Evolutionary conservation across 352 stramenopile genomes (phyloP), one percentile per base, ranked within the genome.

Genomic region (Saprolegnia parasitica): DNA sequence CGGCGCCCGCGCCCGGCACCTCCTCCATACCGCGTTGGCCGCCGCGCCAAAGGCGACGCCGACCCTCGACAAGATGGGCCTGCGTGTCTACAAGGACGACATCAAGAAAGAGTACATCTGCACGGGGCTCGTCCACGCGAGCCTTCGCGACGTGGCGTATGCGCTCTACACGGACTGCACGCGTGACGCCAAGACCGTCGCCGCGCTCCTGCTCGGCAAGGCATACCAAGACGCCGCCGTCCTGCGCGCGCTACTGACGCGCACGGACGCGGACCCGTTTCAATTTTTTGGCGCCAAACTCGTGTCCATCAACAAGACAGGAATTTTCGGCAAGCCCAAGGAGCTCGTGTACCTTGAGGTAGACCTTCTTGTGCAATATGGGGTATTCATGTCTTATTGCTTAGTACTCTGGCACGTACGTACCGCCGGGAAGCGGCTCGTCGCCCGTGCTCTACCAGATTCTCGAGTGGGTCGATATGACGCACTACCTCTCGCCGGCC

Each of bases 401-500:
- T 8, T 61, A 35, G 56, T 64, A 50, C 56, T 64, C 18, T 60
- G 29, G 23, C 21, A 67, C 40, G 26, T 61, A 29, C 42, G 45
- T 26, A 1, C 42, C 13, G 3, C n/a, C n/a, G 54, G 50, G 11
- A 62, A 29, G 5, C 29, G 20, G 0, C 46, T 37, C 39, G 46
- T 42, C 63, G 39, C 24, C 49, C 45, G 23, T 56, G 6, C 18
- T 70, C 13, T 70, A 70, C 39, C 63, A 70, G n/a, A n/a, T 62
- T 21, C 4, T 70, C 24, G 63, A 70, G 32, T 70, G 37, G 42
- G n/a, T 70, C 37, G 63, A 70, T 42, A 49, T 70, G 46, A 35
- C 15, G 1, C 61, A 58, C 40, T 55, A 66, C 46, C 2, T 26
- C 5, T 23, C 58, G n/a, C 58, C 58, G 3, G 26, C 56, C 18